phyloP scores from a whole-genome alignment of 306 rosid species.

The Glycine soja region DNA sequence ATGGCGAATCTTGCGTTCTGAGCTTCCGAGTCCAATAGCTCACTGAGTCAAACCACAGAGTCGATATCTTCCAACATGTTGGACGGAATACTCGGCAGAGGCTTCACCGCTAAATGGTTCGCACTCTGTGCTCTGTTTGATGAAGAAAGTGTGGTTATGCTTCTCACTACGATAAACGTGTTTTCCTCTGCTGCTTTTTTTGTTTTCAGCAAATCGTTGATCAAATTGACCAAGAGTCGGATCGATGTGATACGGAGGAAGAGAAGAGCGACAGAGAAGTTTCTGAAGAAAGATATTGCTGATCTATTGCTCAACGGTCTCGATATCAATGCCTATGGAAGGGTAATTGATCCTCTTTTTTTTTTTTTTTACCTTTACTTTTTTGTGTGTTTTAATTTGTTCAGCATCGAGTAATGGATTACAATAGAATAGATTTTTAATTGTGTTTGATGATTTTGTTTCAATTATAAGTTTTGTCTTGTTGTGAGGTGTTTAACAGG shows the following conservation, averaged over 20 bases:
- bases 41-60: conserved; percentile 40
- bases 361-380: neutral
- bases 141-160: conserved; percentile 7
- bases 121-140: neutral
- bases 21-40: neutral
- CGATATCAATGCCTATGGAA: conserved; percentile 86
- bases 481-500: conserved; percentile 65
- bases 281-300: conserved; percentile 85
- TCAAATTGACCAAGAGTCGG: conserved; percentile 81
- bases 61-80: conserved; percentile 61
- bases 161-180: neutral
- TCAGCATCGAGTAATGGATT: neutral
- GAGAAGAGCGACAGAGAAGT: conserved; percentile 94
- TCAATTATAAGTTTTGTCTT: conserved; percentile 22
- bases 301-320: conserved; percentile 80
- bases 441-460: conserved; percentile 7
- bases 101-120: conserved; percentile 81
- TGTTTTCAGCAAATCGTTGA: conserved; percentile 71
- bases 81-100: conserved; percentile 84
- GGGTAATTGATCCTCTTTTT: conserved; percentile 54
- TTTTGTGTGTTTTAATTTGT: neutral
- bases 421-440: neutral
- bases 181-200: neutral
- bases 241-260: conserved; percentile 89
- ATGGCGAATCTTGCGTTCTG: conserved; percentile 45